Evolutionary conservation across 2,329 filamentous ascomycete genomes (phyloP).

Genomic region (Colletotrichum tabaci): DNA sequence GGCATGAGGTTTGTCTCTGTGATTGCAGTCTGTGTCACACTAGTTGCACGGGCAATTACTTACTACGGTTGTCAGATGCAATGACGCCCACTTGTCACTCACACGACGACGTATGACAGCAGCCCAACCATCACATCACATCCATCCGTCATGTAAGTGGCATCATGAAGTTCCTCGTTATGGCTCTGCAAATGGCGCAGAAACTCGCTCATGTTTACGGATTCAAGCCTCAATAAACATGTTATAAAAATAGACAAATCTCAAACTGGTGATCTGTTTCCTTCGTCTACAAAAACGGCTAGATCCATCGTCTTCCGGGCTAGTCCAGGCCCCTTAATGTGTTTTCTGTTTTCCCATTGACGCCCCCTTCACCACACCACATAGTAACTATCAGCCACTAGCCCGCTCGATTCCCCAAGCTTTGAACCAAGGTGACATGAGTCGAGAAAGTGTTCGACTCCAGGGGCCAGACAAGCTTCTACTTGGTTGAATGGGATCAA

Average conservation of each 20-base stretch:
- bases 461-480: constrained; percentile 5
- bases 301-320: neutral
- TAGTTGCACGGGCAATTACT: neutral
- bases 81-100: no score
- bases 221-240: no score
- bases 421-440: constrained; percentile 5
- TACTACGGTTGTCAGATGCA: neutral
- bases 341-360: constrained; percentile 7
- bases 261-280: no score
- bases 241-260: no score
- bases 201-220: no score
- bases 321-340: constrained; percentile 10
- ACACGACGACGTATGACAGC: no score
- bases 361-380: constrained; percentile 16
- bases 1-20: neutral
- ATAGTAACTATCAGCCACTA: constrained; percentile 19
- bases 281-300: neutral
- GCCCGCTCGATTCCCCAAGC: constrained; percentile 4
- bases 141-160: no score
- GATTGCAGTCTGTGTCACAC: constrained; percentile 1
- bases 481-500: neutral
- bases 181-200: no score
- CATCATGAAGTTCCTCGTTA: no score
- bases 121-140: no score
- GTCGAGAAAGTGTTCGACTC: neutral